Evolutionary conservation across 2,329 filamentous ascomycete species (phyloP).

Genomic region (Kalmusia sp.): DNA sequence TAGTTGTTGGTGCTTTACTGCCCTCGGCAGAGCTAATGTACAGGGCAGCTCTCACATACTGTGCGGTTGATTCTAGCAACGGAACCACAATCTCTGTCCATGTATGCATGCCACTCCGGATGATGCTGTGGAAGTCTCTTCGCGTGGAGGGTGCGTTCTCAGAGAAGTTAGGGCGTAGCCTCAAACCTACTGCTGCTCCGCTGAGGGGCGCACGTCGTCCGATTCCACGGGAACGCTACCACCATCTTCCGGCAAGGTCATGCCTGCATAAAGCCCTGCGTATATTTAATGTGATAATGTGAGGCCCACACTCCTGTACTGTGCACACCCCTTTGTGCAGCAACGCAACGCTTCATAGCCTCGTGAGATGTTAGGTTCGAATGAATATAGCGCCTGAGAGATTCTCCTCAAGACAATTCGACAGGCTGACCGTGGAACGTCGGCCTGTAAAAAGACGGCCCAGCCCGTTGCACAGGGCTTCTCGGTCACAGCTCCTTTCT

Average conservation of each 20-base stretch:
- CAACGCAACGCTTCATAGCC: not conserved
- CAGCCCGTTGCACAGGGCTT: constrained; percentile 6
- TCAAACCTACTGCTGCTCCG: not conserved
- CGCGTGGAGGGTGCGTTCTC: constrained; percentile 1
- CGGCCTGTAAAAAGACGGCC: not conserved
- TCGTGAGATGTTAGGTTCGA: not conserved
- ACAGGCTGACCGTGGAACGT: not conserved
- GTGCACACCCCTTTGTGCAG: not conserved
- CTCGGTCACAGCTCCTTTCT: constrained; percentile 4
- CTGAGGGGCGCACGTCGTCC: constrained; percentile 3
- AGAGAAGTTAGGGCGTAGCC: not conserved
- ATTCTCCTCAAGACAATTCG: not conserved
- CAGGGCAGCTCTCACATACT: not conserved
- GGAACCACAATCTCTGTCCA: not conserved
- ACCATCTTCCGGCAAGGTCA: constrained; percentile 1
- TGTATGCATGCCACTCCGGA: constrained; percentile 3
- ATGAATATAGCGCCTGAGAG: not conserved
- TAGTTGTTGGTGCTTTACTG: not conserved
- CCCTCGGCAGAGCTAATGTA: no score
- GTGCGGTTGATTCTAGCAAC: not conserved
- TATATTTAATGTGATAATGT: not conserved
- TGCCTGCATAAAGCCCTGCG: not conserved
- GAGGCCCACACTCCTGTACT: not conserved
- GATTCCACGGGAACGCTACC: constrained; percentile 9
- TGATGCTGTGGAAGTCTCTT: not conserved